Base-by-base conservation (phyloP, 202 grass and related monocot genomes). In the Saccharum hybrid region DNA sequence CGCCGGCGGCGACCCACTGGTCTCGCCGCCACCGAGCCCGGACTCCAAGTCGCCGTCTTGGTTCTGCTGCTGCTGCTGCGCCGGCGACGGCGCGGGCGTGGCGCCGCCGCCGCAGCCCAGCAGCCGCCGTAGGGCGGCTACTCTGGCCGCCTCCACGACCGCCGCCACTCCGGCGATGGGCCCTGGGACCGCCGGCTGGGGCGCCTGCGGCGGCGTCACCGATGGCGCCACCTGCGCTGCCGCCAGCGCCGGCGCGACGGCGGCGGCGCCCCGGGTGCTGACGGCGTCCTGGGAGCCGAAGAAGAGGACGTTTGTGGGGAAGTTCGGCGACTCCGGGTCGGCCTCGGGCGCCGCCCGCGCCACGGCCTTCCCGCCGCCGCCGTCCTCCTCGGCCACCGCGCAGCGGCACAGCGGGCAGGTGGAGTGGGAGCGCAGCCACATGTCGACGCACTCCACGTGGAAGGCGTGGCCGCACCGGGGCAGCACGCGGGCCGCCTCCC, bases 361-460 rank as follows among this genome's bases (percentile, higher is more conserved):
- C 18, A n/a, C 48, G 7, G 80, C 12, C 72, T 22, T 22, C 28
- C 28, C 28, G 19, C 0, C 4, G 4, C 0, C 4, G 4, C 14
- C 22, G 0, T 2, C 21, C 1, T 63, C 38, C 26, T 79, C 85
- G 48, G 75, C 77, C 42, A 97, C 94, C 0, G 91, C 71, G 81
- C 80, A 71, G 4, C 94, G 91, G 94, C 94, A 97, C 11, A 97
- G 75, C 12, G 91, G 91, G 83, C 94, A 97, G 71, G 91, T 94
- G 72, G 89, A 93, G 76, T 94, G 91, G 0, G 94, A 94, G 0
- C 84, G 81, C 18, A 97, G 87, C 94, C 94, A 94, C 91, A 92
- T 92, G 83, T 92, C 94, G 86, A 97, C 85, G 91, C 94, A 97
- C 26, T 88, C 87, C 3, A 97, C 74, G 79, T 97, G 94, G 85